Evolutionary conservation across 2,329 filamentous ascomycete genomes (phyloP), one percentile per base, ranked within the genome.

Genomic region (Neonectria neomacrospora): DNA sequence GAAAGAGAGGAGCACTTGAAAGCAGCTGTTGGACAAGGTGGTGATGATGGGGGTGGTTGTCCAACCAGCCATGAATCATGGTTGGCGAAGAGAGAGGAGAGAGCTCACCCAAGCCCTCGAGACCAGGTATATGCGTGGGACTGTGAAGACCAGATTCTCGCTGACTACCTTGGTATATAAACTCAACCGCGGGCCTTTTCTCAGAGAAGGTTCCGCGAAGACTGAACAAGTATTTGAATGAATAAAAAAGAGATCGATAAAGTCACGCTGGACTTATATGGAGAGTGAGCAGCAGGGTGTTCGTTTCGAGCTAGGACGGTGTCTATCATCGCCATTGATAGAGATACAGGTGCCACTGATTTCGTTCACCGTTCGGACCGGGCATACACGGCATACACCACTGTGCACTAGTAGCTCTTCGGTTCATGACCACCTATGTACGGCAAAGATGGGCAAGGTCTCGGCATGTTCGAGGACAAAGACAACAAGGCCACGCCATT

Each of bases 1-100:
- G 64, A 71, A 70, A 71, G 73, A 75, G 66, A 73, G 66, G 62
- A 74, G 65, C 72, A 70, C 67, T 72, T 68, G 66, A 73, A 64
- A 71, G 65, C 65, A 69, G 65, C 71, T 61, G 67, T 66, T 60
- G 68, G 60, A 63, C 44, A 50, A 65, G 57, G 69, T 50, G 58
- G 55, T 70, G 64, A 66, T 57, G 58, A 48, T 59, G 63, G 66
- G 50, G 52, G 30, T 53, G 32, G 45, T 34, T 42, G 51, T 51
- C 39, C 42, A 50, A 50, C 37, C 34, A 63, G 28, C 54, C 41
- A 45, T 41, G 14, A 11, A 30, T 42, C 30, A 52, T 57, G 54
- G 50, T 18, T 37, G 53, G 58, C 47, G 54, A 39, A 55, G 39
- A 23, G 41, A 65, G 39, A 63, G 41, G 14, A 14, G 34, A 47